Percentiles rank a stretch among this genome's conserved stretches.
Conservation (phyloP, 257 asterid genomes). For the Plectranthus barbatus region DNA sequence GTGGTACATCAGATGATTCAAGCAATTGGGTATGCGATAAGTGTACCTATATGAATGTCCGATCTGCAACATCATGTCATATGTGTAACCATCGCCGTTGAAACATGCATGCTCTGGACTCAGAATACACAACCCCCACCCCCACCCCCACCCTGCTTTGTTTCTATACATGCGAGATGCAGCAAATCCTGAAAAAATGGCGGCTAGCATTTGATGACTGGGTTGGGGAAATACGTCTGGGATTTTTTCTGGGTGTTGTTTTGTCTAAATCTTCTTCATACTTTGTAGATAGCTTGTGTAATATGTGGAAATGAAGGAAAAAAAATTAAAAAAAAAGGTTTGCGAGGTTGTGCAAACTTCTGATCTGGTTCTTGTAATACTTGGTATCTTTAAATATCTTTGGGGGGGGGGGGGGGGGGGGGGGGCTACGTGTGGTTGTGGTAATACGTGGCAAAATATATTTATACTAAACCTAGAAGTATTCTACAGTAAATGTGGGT, state of each 20-base stretch:
- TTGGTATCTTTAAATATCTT: neutral
- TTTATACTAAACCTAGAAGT: neutral
- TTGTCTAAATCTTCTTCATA: constrained; percentile 12
- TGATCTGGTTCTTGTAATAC: constrained; percentile 4
- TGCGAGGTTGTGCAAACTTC: neutral
- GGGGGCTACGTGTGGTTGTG: constrained; percentile 1
- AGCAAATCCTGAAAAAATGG: neutral
- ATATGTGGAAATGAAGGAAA: neutral
- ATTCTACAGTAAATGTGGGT: neutral
- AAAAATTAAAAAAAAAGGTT: neutral
- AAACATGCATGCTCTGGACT: neutral
- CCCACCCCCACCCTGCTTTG: neutral
- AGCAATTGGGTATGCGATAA: constrained; percentile 59
- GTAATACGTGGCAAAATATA: neutral
- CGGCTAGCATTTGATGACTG: neutral
- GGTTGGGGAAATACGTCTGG: constrained; percentile 4
- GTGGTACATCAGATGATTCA: constrained; percentile 44
- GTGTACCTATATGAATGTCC: constrained; percentile 43
- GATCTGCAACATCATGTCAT: constrained; percentile 36
- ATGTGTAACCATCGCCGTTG: constrained; percentile 48
- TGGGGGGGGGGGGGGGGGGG: too few relatives aligned
- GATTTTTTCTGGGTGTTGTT: constrained; percentile 7
- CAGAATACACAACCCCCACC: neutral
- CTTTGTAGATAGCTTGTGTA: constrained; percentile 30
- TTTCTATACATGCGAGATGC: neutral